Evolutionary conservation across 2,329 filamentous ascomycete genomes (phyloP).

Genomic region (Botrytis sinoallii): DNA sequence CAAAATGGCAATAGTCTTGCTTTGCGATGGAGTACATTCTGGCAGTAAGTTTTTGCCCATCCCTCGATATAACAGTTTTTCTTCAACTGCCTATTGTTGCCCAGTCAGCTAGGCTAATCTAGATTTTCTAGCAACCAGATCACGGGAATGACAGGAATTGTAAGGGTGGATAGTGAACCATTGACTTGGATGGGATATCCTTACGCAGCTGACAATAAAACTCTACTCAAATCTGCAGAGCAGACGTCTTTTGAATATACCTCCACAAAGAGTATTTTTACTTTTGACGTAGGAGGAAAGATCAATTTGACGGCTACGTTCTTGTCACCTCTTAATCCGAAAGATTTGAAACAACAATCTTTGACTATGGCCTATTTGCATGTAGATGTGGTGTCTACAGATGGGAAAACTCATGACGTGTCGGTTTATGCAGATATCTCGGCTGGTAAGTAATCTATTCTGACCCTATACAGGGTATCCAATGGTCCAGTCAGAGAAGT

Average conservation of each 20-base stretch:
- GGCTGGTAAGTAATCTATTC: slow-evolving; percentile 50
- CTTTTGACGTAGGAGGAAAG: slow-evolving; percentile 58
- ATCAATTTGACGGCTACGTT: slow-evolving; percentile 67
- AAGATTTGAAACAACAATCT: slow-evolving; percentile 65
- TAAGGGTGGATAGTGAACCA: slow-evolving; percentile 61
- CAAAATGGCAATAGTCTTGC: slow-evolving; percentile 65
- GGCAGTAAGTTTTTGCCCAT: slow-evolving; percentile 52
- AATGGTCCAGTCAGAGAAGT: background rate
- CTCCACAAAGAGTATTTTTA: slow-evolving; percentile 68
- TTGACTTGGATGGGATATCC: slow-evolving; percentile 65
- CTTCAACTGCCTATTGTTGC: background rate
- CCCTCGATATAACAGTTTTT: background rate
- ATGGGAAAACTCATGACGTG: slow-evolving; percentile 61
- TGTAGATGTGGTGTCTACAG: slow-evolving; percentile 58
- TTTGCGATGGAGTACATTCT: slow-evolving; percentile 67
- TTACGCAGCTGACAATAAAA: slow-evolving; percentile 38
- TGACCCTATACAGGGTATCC: background rate
- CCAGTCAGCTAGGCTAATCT: background rate
- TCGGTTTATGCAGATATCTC: slow-evolving; percentile 72
- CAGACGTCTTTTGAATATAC: slow-evolving; percentile 68
- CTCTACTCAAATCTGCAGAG: slow-evolving; percentile 44
- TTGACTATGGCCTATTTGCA: slow-evolving; percentile 69
- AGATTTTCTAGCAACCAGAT: slow-evolving; percentile 47
- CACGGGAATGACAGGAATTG: slow-evolving; percentile 65
- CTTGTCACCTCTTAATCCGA: slow-evolving; percentile 64